phyloP scores from a whole-genome alignment of 2,329 filamentous ascomycete genomes.

The Colletotrichum godetiae region DNA sequence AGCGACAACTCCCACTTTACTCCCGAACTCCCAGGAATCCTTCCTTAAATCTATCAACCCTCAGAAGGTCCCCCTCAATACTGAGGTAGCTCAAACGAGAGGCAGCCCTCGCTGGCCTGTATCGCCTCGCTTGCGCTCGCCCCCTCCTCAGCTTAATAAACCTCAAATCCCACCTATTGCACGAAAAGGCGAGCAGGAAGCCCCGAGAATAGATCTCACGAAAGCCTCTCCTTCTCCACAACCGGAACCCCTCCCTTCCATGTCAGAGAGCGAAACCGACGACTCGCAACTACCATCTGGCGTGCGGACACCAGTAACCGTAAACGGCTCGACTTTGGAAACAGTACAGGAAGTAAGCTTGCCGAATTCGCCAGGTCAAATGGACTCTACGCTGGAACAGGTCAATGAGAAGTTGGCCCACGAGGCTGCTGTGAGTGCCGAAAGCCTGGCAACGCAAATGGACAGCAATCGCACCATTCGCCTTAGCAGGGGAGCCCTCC shows the following conservation, averaged over 20 bases:
- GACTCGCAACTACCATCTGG: conserved; percentile 62
- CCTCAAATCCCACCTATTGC: conserved; percentile 54
- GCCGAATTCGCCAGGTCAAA: conserved; percentile 72
- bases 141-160: conserved; percentile 70
- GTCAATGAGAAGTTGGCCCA: conserved; percentile 60
- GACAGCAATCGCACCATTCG: conserved; percentile 55
- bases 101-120: conserved; percentile 79
- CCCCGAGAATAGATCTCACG: conserved; percentile 65
- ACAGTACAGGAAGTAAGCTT: conserved; percentile 93
- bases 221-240: conserved; percentile 60
- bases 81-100: conserved; percentile 55
- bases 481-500: conserved; percentile 56
- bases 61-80: conserved; percentile 66
- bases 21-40: conserved; percentile 69
- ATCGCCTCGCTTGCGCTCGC: conserved; percentile 82
- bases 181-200: conserved; percentile 61
- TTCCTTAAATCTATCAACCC: conserved; percentile 71
- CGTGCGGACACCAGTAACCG: conserved; percentile 66
- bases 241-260: conserved; percentile 48
- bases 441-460: conserved; percentile 50
- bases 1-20: conserved; percentile 74
- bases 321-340: conserved; percentile 77
- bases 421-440: conserved; percentile 55
- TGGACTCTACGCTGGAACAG: conserved; percentile 61
- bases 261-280: conserved; percentile 64